phyloP scores from a whole-genome alignment of 345 rosid species.

The Acer saccharum region DNA sequence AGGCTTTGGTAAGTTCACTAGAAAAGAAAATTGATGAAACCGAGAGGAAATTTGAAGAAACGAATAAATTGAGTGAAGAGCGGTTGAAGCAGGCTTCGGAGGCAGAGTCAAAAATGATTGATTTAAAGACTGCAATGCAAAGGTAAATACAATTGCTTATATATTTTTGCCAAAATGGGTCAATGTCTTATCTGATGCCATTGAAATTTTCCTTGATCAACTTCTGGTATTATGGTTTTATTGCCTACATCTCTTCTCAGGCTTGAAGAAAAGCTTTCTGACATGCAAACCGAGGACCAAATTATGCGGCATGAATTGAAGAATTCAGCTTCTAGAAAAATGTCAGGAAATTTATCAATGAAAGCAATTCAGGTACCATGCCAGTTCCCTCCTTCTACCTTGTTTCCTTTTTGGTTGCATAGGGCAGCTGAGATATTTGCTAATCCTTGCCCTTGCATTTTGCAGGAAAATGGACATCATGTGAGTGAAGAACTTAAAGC shows the following conservation, averaged over 20 bases:
- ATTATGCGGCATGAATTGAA: constrained; percentile 67
- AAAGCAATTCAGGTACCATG: constrained; percentile 44
- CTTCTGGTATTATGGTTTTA: constrained; percentile 18
- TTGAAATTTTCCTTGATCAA: not conserved
- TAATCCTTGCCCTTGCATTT: constrained; percentile 21
- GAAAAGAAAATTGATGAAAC: constrained; percentile 81
- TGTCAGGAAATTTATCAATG: constrained; percentile 58
- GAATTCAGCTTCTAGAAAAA: constrained; percentile 53
- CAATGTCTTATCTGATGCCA: not conserved
- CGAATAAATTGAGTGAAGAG: constrained; percentile 74
- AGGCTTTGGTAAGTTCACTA: constrained; percentile 69
- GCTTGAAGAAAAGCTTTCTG: constrained; percentile 81
- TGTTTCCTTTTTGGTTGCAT: not conserved
- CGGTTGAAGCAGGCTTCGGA: constrained; percentile 72
- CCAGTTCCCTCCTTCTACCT: constrained; percentile 2
- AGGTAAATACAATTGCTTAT: constrained; percentile 41
- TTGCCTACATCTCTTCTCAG: constrained; percentile 37
- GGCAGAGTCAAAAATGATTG: constrained; percentile 86
- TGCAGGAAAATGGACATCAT: constrained; percentile 78
- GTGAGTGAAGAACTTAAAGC: constrained; percentile 44
- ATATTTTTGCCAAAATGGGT: not conserved
- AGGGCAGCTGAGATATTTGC: constrained; percentile 12
- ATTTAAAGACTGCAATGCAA: constrained; percentile 80
- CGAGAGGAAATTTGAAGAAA: constrained; percentile 81
- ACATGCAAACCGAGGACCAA: constrained; percentile 80